These are phyloP conservation scores for Aureobasidium leucospermi DNA, from an alignment of 2,329 filamentous ascomycete genomes.

Conservation along the genomic window DNA sequence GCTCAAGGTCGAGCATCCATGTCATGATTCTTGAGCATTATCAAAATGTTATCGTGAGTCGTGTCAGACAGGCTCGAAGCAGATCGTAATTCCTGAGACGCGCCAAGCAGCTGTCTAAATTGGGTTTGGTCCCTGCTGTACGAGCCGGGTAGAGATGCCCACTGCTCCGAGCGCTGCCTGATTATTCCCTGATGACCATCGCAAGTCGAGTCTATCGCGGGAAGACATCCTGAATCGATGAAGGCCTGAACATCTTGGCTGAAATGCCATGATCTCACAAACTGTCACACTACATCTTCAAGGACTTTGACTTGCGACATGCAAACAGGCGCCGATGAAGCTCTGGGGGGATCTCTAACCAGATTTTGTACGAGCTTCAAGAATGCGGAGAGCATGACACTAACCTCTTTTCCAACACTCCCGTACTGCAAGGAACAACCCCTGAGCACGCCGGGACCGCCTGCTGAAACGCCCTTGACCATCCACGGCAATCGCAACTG, in stretches of 20 bases:
- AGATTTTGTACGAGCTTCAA: background rate
- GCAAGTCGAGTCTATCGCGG: background rate
- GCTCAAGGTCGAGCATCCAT: background rate
- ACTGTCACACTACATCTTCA: constrained; percentile 1
- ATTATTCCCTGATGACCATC: background rate
- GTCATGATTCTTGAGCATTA: background rate
- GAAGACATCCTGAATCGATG: background rate
- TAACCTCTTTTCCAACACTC: constrained; percentile 9
- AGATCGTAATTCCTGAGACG: constrained; percentile 8
- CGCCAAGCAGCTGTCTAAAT: background rate
- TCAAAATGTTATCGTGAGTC: background rate
- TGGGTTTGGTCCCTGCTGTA: background rate
- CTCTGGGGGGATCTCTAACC: background rate
- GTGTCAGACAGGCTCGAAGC: background rate
- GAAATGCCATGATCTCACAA: background rate
- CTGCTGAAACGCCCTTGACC: constrained; percentile 2
- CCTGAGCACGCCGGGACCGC: constrained; percentile 8
- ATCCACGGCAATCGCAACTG: background rate
- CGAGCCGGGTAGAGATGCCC: background rate
- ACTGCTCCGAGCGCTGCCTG: background rate
- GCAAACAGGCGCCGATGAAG: constrained; percentile 3
- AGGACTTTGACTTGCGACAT: background rate
- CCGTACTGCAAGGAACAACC: constrained; percentile 1
- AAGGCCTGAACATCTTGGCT: constrained; percentile 1
- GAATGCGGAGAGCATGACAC: constrained; percentile 7